Evolutionary conservation across 352 stramenopile genomes (phyloP), one percentile per base, ranked within the genome.

Genomic region (Pythium phragmiticola): DNA sequence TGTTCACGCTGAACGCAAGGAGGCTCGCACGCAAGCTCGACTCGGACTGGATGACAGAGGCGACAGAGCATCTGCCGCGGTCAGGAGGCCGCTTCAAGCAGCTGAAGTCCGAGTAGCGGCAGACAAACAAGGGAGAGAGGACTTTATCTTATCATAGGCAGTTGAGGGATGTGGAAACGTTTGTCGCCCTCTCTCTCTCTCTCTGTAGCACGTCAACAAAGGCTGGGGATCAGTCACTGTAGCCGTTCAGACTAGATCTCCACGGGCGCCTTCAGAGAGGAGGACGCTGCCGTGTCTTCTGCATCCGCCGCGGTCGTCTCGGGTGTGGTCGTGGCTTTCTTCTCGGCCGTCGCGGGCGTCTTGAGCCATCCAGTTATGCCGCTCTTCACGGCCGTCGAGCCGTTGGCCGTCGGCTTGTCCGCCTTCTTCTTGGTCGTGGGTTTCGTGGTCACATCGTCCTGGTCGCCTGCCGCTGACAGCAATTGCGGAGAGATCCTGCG

Each of bases 291-390:
- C 17, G 36, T 26, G 3, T 19, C 57, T 9, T 1, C 34, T n/a
- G 16, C 5, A 4, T 41, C 2, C 7, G 33, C 51, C 8, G 41
- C 21, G 6, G 17, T 39, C 14, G 42, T 45, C n/a, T 5, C 34
- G 3, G 7, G 7, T 39, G 34, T 39, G 7, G 11, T 13, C 34
- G 34, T 13, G 34, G 34, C 7, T 13, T 11, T 39, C 11, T 13
- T 12, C 14, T 16, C 41, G 11, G 41, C 14, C 14, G 14, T 47
- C 3, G 45, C 21, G 9, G 45, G 63, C 7, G 63, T 45, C 63
- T 65, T 70, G 56, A 70, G 57, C 63, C 63, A 70, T 14, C 56
- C 49, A 3, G 63, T 42, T 30, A 70, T 70, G 12, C 56, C 42
- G 28, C 56, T 65, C 43, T 70, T 70, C 7, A 65, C 48, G 3